Base-by-base conservation (phyloP, 495 filamentous ascomycete species). In the Pyrenopolyporus hunteri region DNA sequence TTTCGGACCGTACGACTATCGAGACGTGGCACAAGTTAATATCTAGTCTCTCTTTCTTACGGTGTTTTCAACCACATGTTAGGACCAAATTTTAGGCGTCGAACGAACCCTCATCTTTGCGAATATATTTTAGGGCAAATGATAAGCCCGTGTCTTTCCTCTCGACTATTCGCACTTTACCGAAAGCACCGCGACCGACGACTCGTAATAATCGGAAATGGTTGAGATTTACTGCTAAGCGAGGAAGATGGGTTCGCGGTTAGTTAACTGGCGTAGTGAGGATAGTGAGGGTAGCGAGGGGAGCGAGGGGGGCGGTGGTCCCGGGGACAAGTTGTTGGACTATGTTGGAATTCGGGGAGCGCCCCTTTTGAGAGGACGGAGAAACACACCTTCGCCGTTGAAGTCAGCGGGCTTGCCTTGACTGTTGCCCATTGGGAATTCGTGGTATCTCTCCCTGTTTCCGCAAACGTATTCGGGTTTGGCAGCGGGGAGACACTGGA, bases 101-200 rank as follows among this genome's bases (percentile, higher is more conserved):
- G 52, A n/a, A 75, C 87, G 49, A 67, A 95, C 93, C 90, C 83
- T 98, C 94, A 88, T 98, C 94, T 83, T 98, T 98, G 36, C 94
- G 88, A 47, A 98, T 98, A 74, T 98, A 98, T 71, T 98, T 98
- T 37, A 98, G 80, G 3, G 94, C 94, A 72, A 98, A 98, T 6
- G 93, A 93, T 71, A 87, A 45, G 39, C 87, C 88, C 1, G 93
- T 95, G 72, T 98, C 94, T 74, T 97, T 98, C 60, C 92, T 84
- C 79, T 98, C 94, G 66, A 98, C 94, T 66, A 98, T 98, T 56
- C 94, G 88, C 57, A 98, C 94, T 74, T 98, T 98, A 59, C 94
- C 94, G 75, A 98, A 98, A 14, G 94, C 95, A 68, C 94, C 94
- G 72, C 96, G 96, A 43, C 94, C 94, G 51, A 98, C 94, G 57